Conservation (phyloP, 306 rosid species). For the Nissolia schottii region DNA sequence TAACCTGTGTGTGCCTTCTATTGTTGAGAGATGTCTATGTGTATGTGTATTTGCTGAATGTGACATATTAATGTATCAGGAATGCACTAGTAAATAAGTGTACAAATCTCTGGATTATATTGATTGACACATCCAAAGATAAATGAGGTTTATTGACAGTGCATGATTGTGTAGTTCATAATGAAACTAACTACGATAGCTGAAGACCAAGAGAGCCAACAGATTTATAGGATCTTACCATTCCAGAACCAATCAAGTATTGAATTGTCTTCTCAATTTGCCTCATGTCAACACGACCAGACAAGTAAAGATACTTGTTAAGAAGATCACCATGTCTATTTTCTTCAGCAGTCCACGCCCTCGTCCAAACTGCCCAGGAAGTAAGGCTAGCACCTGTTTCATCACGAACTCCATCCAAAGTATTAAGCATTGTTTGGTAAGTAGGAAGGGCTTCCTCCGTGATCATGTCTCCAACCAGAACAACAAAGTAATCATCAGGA, state of each 20-base stretch:
- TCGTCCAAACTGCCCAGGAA: slow-evolving; percentile 92
- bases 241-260: slow-evolving; percentile 87
- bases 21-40: neutral
- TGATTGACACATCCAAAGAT: neutral
- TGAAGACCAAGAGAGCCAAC: neutral
- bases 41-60: neutral
- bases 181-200: slow-evolving; percentile 1
- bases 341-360: slow-evolving; percentile 98
- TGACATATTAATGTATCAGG: neutral
- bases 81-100: neutral
- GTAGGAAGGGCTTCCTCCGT: slow-evolving; percentile 96
- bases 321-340: slow-evolving; percentile 94
- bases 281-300: slow-evolving; percentile 87
- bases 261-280: slow-evolving; percentile 92
- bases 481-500: slow-evolving; percentile 88
- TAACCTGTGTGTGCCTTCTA: neutral
- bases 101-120: neutral
- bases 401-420: slow-evolving; percentile 85
- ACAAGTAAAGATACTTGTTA: slow-evolving; percentile 83
- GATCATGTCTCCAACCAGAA: slow-evolving; percentile 89
- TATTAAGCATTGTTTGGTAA: slow-evolving; percentile 89
- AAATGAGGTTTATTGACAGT: neutral
- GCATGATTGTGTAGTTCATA: neutral
- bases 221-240: slow-evolving; percentile 48
- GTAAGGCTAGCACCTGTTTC: slow-evolving; percentile 92